Evolutionary conservation across 148 eudicot genomes (phyloP), one percentile per base, ranked within the genome.

Genomic region (Vaccinium vitisidaea): DNA sequence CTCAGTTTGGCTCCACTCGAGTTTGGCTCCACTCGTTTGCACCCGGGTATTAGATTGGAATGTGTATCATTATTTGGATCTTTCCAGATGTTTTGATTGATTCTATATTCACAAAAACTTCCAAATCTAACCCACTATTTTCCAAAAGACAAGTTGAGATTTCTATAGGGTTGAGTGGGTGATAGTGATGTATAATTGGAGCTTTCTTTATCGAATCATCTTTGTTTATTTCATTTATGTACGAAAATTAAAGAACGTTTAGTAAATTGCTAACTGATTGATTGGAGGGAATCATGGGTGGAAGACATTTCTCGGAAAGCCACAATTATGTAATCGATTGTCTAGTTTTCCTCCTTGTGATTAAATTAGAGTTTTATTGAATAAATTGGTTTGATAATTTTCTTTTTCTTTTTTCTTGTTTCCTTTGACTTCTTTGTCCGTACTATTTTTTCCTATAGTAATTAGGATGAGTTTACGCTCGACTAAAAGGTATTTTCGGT

Each of bases 61-160:
- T 36, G 32, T 70, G 58, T 55, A 32, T 85, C 6, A 36, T 13
- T 13, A 30, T 71, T 85, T 39, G 19, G 82, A 58, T 30, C 19
- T 39, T 74, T 80, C 73, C 49, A n/a, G 71, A 56, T 82, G 83
- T 8, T 65, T 67, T 10, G 71, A 23, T 65, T 65, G 32, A 65
- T 0, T 65, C 14, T 65, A 10, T 65, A 65, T 65, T 65, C 30
- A 30, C 71, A 65, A 65, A 23, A 9, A 65, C 71, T 63, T 63
- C 69, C 30, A 27, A 65, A 65, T 13, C 1, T 23, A 65, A 23
- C 71, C 71, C 32, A 43, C 46, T 5, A 43, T 9, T 14, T 65
- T 61, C 19, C 69, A 21, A 61, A 61, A 61, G 27, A 21, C 2
- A n/a, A 61, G 71, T 65, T 58, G 63, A 5, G n/a, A 58, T 58